Conservation (phyloP, 345 rosid genomes). For the Luvunga scandens region DNA sequence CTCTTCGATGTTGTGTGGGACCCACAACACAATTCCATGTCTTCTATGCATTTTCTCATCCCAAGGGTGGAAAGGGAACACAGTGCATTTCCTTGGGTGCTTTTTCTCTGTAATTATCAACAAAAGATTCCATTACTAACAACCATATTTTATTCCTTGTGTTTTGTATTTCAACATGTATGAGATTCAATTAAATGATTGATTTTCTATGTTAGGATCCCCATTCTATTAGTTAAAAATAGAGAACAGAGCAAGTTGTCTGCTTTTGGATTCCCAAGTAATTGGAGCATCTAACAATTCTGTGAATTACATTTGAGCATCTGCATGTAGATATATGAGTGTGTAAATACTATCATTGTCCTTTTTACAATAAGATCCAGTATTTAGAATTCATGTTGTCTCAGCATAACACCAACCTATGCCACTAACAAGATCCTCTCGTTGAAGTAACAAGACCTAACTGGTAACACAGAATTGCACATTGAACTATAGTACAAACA, state of each 20-base stretch:
- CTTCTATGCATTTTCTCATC: conserved; percentile 43
- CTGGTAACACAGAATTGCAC: neutral
- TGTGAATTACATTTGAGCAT: too few species aligned
- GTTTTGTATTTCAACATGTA: too few species aligned
- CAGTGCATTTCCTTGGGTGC: conserved; percentile 58
- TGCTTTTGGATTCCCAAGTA: too few species aligned
- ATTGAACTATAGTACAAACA: neutral
- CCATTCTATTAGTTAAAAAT: neutral
- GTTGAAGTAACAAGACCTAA: neutral
- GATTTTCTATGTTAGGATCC: neutral
- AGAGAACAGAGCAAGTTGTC: too few species aligned
- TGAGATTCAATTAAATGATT: neutral
- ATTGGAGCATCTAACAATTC: too few species aligned
- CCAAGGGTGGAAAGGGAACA: conserved; percentile 70
- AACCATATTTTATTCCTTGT: too few species aligned
- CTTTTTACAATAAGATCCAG: neutral
- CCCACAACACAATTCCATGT: conserved; percentile 70
- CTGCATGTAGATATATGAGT: too few species aligned
- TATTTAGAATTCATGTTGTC: neutral
- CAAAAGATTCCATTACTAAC: neutral
- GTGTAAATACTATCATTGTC: neutral
- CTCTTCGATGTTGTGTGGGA: conserved; percentile 49
- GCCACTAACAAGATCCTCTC: neutral
- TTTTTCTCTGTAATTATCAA: conserved; percentile 36
- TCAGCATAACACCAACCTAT: neutral